These are phyloP conservation scores for Chaetomium sp. DNA, from an alignment of 2,329 filamentous ascomycete species.

Conservation along the genomic window DNA sequence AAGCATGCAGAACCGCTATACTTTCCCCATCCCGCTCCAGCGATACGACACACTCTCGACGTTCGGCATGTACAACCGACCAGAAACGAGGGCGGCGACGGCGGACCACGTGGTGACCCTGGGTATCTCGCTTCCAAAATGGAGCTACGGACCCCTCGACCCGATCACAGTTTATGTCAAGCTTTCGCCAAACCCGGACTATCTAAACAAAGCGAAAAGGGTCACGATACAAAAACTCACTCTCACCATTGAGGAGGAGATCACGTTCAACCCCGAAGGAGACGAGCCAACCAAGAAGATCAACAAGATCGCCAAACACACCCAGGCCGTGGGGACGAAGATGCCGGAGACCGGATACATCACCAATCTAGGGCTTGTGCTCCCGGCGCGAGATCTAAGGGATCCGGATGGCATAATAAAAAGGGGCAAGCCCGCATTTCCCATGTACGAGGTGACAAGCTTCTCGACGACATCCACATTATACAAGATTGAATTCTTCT, in stretches of 20 bases:
- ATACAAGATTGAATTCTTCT: conserved; percentile 98
- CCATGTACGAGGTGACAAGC: conserved; percentile 81
- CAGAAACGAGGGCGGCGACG: conserved; percentile 82
- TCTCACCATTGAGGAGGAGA: conserved; percentile 92
- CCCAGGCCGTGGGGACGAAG: conserved; percentile 77
- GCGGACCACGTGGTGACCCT: conserved; percentile 90
- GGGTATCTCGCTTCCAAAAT: conserved; percentile 87
- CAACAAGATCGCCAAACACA: conserved; percentile 83
- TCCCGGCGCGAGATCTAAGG: conserved; percentile 84
- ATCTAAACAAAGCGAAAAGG: conserved; percentile 84
- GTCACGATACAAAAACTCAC: conserved; percentile 95
- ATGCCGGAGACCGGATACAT: conserved; percentile 90
- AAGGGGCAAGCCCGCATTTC: conserved; percentile 82
- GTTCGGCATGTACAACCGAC: conserved; percentile 99
- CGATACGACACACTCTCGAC: conserved; percentile 96
- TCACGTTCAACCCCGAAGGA: conserved; percentile 97
- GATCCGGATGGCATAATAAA: conserved; percentile 87
- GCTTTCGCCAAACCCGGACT: conserved; percentile 87
- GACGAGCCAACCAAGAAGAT: conserved; percentile 91
- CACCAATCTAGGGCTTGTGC: conserved; percentile 87
- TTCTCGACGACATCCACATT: conserved; percentile 93
- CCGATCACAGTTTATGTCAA: conserved; percentile 97
- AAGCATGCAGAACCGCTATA: conserved; percentile 83
- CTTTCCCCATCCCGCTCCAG: conserved; percentile 86
- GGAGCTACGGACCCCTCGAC: conserved; percentile 95